phyloP scores from a whole-genome alignment of 2,329 filamentous ascomycete genomes.

The Pleochaeta shiraiana region DNA sequence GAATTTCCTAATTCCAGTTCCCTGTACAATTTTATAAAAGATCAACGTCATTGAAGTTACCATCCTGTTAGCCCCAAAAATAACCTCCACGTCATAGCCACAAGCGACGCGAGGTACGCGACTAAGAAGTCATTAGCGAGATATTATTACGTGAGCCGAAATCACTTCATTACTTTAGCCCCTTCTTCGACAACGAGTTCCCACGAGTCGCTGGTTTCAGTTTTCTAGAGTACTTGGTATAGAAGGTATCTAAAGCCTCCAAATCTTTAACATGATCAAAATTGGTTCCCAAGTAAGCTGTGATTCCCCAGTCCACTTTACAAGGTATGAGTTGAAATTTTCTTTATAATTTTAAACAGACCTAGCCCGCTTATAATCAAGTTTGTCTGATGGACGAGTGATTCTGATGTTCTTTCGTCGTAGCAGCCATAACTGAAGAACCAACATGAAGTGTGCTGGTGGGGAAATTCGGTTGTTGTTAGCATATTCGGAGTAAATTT shows the following conservation, averaged over 20 bases:
- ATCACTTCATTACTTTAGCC: no score
- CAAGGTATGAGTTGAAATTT: neutral
- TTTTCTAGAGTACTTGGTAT: neutral
- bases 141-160: no score
- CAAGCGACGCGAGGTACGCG: no score
- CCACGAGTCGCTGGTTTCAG: neutral
- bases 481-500: neutral
- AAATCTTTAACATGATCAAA: neutral
- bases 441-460: neutral
- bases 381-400: slow-evolving; percentile 2
- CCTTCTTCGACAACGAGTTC: neutral
- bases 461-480: neutral
- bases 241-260: neutral
- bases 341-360: slow-evolving; percentile 3
- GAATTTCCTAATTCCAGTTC: no score
- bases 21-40: no score
- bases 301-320: neutral
- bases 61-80: no score
- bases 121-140: no score
- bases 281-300: neutral
- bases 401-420: slow-evolving; percentile 5
- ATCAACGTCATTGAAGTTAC: no score
- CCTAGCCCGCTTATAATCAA: slow-evolving; percentile 1
- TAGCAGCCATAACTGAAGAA: neutral
- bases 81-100: no score